These are phyloP conservation scores for Xylaria hypoxylon DNA, from an alignment of 2,329 filamentous ascomycete species.

Conservation along the genomic window DNA sequence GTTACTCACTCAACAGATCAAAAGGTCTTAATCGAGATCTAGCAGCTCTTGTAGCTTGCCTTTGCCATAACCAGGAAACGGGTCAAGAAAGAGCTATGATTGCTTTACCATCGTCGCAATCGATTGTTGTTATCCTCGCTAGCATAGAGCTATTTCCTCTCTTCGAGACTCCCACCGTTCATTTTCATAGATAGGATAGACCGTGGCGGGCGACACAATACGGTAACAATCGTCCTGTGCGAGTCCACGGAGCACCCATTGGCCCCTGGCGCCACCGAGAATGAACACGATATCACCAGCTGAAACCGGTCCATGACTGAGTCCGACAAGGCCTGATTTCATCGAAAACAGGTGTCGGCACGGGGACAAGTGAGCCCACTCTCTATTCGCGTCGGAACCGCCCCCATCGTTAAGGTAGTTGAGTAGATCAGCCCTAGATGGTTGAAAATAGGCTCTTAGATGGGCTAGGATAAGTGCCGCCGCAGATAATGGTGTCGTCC, in stretches of 20 bases:
- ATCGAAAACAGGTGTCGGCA: neutral
- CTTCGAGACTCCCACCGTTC: neutral
- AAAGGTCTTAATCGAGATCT: too few species aligned
- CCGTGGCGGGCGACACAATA: neutral
- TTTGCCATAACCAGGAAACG: too few species aligned
- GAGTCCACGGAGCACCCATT: too few species aligned
- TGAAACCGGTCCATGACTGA: neutral
- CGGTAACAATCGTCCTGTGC: neutral
- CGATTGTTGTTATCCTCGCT: neutral
- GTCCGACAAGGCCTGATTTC: neutral
- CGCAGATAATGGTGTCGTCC: neutral
- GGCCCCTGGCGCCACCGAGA: too few species aligned
- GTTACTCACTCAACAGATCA: too few species aligned
- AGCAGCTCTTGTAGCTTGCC: too few species aligned
- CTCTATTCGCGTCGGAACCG: too few species aligned
- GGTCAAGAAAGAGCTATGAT: too few species aligned
- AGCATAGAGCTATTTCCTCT: neutral
- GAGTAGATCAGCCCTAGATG: neutral
- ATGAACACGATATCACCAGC: neutral
- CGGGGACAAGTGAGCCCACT: neutral
- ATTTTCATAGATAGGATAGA: neutral
- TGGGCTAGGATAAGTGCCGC: neutral
- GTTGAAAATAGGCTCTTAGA: constrained; percentile 1
- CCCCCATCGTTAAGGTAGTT: neutral
- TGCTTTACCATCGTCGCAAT: too few species aligned